These are phyloP conservation scores for Pascua sp. DNA, from an alignment of 1,284 basidiomycete species.

Conservation along the genomic window DNA sequence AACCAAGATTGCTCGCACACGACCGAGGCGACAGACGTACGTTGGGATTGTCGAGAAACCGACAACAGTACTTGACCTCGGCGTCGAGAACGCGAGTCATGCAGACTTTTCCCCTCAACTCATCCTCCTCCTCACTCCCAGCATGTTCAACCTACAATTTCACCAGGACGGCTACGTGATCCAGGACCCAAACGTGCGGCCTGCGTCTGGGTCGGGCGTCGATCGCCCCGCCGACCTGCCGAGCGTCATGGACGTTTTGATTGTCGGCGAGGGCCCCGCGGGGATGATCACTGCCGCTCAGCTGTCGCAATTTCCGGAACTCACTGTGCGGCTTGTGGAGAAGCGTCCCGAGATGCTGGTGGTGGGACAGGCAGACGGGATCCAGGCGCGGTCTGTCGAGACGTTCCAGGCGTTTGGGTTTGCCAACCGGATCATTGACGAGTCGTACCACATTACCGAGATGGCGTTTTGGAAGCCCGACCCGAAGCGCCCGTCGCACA, in stretches of 20 bases:
- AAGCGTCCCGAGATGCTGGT: constrained; percentile 5
- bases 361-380: constrained; percentile 10
- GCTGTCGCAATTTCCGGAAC: constrained; percentile 6
- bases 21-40: too few relatives aligned
- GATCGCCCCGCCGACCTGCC: neutral
- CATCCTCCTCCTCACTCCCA: neutral
- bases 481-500: constrained; percentile 1
- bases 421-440: constrained; percentile 4
- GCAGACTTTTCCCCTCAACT: too few relatives aligned
- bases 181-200: constrained; percentile 4
- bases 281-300: constrained; percentile 8
- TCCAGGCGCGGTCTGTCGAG: constrained; percentile 9
- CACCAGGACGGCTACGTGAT: constrained; percentile 9
- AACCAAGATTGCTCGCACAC: too few relatives aligned
- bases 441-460: constrained; percentile 7
- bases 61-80: too few relatives aligned
- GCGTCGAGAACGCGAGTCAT: too few relatives aligned
- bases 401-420: constrained; percentile 14
- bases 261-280: constrained; percentile 10
- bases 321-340: constrained; percentile 9
- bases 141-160: constrained; percentile 2
- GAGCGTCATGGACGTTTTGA: constrained; percentile 6
- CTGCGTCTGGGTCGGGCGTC: neutral
- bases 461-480: constrained; percentile 14
- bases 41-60: too few relatives aligned